phyloP scores from a whole-genome alignment of 768 basidiomycete genomes.

The Russula sp. region DNA sequence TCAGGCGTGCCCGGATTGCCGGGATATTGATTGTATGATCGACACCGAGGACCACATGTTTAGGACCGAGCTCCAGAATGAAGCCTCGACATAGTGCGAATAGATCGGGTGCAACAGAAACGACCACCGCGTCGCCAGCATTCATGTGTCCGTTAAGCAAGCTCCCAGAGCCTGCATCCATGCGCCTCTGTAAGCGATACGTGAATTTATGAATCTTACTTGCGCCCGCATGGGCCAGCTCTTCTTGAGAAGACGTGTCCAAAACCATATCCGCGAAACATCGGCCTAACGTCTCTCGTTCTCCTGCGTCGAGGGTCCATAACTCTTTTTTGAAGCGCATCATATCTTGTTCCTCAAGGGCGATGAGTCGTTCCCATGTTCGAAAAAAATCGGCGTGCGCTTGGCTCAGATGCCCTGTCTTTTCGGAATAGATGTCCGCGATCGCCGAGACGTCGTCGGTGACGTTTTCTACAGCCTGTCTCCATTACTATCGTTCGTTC shows the following conservation, averaged over 20 bases:
- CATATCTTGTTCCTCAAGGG: constrained; percentile 84
- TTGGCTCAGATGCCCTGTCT: constrained; percentile 75
- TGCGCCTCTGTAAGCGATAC: constrained; percentile 58
- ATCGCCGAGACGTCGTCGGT: constrained; percentile 53
- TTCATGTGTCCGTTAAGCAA: constrained; percentile 78
- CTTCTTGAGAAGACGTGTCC: constrained; percentile 41
- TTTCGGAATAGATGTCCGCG: constrained; percentile 65
- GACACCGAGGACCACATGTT: constrained; percentile 69
- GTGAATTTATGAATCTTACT: constrained; percentile 74
- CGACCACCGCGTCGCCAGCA: constrained; percentile 75
- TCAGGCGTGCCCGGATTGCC: constrained; percentile 44
- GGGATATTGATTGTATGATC: constrained; percentile 69
- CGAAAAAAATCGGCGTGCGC: constrained; percentile 76
- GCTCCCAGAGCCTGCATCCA: constrained; percentile 31
- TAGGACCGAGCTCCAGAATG: constrained; percentile 66
- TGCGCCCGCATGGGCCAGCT: constrained; percentile 30
- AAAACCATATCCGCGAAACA: constrained; percentile 83
- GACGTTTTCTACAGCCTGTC: constrained; percentile 67
- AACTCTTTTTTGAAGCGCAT: constrained; percentile 84
- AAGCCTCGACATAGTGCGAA: constrained; percentile 82
- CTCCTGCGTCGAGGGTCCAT: constrained; percentile 83
- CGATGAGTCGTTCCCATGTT: constrained; percentile 83
- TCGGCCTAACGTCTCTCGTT: constrained; percentile 77
- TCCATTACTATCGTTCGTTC: constrained; percentile 6
- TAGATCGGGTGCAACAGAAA: constrained; percentile 87